These are phyloP conservation scores for Penicillium samsonianum DNA, from an alignment of 495 filamentous ascomycete species.

Conservation along the genomic window DNA sequence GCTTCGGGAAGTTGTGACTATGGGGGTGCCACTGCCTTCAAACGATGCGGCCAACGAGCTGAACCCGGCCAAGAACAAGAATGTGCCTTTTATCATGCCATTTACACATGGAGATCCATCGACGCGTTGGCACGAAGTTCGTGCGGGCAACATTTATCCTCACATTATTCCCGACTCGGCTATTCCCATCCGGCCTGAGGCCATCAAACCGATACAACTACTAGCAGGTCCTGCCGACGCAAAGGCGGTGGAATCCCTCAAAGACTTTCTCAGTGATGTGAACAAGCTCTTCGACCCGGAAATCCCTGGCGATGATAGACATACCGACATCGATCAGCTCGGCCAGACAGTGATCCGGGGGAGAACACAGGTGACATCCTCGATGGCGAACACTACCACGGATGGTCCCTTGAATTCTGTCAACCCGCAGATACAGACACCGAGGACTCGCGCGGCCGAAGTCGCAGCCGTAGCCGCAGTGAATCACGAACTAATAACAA, in stretches of 20 bases:
- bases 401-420: conserved; percentile 81
- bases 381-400: conserved; percentile 77
- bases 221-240: conserved; percentile 70
- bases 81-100: conserved; percentile 69
- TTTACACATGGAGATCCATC: conserved; percentile 74
- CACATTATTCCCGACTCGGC: conserved; percentile 76
- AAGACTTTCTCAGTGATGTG: conserved; percentile 66
- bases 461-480: conserved; percentile 39
- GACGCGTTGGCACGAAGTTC: conserved; percentile 80
- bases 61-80: conserved; percentile 39
- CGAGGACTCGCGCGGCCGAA: conserved; percentile 26
- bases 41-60: conserved; percentile 26
- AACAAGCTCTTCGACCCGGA: conserved; percentile 59
- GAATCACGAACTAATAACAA: conserved; percentile 40
- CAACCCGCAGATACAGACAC: conserved; percentile 63
- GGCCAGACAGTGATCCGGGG: conserved; percentile 67
- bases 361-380: conserved; percentile 60
- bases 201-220: conserved; percentile 74
- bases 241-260: conserved; percentile 63
- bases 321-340: conserved; percentile 68
- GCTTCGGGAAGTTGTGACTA: conserved; percentile 58
- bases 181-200: conserved; percentile 66
- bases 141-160: conserved; percentile 78
- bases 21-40: conserved; percentile 20
- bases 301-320: conserved; percentile 39